Evolutionary conservation across 148 eudicot species (phyloP), one percentile per base, ranked within the genome.

Genomic region (Selenicereus undatus): DNA sequence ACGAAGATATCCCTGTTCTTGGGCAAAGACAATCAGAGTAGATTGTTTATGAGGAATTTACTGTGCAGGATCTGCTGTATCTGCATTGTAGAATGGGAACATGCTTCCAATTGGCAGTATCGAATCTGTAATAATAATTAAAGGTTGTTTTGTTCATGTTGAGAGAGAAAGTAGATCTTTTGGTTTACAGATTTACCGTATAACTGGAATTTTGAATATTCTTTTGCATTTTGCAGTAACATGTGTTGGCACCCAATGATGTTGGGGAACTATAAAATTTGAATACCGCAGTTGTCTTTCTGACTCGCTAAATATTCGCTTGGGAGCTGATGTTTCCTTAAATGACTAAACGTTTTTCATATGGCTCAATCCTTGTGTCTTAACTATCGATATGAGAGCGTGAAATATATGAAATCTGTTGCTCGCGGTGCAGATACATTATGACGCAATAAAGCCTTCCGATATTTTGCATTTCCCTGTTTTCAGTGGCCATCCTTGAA

Each of bases 1-100:
- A 81, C 14, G 88, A 87, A 81, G 89, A 87, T 64, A 87, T 87
- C 56, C 62, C 89, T 29, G 86, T 85, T 82, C 81, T 87, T 29
- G 89, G 89, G 48, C 82, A 84, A 81, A 85, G 89, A 74, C 88
- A 69, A 51, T 11, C 79, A 50, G 89, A 87, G 73, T 79, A 84
- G 77, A 72, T 78, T 60, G n/a, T 65, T n/a, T 68, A 32, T 62
- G 22, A 24, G 69, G 75, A n/a, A 11, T 52, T 20, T 16, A 68
- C 75, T 6, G 36, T 65, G 17, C 4, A 39, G 27, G 43, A 39
- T 4, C 26, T n/a, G 29, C 68, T 35, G 78, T 75, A 48, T 68
- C 75, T 27, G 74, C 78, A 81, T 52, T 83, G 9, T 56, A 42
- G 62, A 73, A 66, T 72, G 73, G 51, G 30, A 42, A 39, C 24